These are phyloP conservation scores for Rubus idaeus DNA, from an alignment of 306 rosid species.

Conservation along the genomic window DNA sequence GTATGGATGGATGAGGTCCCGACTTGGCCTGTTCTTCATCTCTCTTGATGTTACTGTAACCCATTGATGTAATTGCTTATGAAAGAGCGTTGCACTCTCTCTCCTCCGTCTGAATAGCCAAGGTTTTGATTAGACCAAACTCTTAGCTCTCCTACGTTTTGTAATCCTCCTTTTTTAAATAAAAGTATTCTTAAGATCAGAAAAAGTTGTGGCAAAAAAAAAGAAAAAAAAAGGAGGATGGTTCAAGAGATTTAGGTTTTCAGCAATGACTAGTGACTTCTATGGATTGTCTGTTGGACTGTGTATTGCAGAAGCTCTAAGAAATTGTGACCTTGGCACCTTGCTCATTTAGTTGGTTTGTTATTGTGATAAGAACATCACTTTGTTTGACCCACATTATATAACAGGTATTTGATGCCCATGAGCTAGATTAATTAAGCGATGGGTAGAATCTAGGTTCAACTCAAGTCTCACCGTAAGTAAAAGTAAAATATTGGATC, in stretches of 20 bases:
- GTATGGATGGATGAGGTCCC: neutral
- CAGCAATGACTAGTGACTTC: neutral
- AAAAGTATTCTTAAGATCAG: neutral
- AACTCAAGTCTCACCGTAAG: neutral
- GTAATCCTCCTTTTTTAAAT: neutral
- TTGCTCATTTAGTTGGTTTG: neutral
- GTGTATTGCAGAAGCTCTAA: neutral
- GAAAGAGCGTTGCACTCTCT: neutral
- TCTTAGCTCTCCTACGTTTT: neutral
- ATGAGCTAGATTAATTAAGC: neutral
- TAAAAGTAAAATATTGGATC: neutral
- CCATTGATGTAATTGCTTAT: neutral
- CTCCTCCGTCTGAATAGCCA: neutral
- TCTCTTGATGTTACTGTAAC: neutral
- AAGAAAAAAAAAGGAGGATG: neutral
- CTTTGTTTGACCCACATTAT: neutral
- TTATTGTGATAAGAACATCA: neutral
- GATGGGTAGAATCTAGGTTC: neutral
- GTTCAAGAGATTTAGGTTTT: neutral
- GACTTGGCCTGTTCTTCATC: neutral
- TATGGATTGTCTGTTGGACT: neutral
- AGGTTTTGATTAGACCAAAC: too few relatives aligned
- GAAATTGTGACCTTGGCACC: too few relatives aligned
- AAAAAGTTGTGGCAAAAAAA: too few relatives aligned
- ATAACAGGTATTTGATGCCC: too few relatives aligned